phyloP scores from a whole-genome alignment of 2,329 filamentous ascomycete species.

The Drechslerella coelobrocha region DNA sequence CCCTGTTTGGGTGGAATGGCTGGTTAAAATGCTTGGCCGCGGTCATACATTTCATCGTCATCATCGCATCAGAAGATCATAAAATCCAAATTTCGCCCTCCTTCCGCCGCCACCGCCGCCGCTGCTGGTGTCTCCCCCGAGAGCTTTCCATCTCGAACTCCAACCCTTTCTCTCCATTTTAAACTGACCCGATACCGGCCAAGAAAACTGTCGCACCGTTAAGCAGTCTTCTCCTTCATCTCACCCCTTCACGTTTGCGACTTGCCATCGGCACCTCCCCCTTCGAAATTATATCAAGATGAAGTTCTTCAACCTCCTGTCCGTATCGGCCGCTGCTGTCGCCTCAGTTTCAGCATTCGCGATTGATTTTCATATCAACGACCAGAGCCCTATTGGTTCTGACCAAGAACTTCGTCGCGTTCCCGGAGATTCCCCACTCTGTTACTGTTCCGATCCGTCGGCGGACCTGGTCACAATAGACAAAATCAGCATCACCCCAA shows the following conservation, averaged over 20 bases:
- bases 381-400: constrained; percentile 14
- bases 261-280: constrained; percentile 20
- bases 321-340: constrained; percentile 13
- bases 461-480: constrained; percentile 29
- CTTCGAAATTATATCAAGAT: constrained; percentile 12
- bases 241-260: neutral
- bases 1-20: constrained; percentile 19
- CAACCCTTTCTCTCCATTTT: too few relatives aligned
- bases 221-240: neutral
- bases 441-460: constrained; percentile 23
- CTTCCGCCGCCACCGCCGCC: neutral
- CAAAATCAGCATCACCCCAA: constrained; percentile 20
- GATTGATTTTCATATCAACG: constrained; percentile 12
- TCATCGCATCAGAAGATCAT: constrained; percentile 21
- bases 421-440: constrained; percentile 40
- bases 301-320: constrained; percentile 36
- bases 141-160: too few relatives aligned
- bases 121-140: neutral
- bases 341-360: constrained; percentile 25
- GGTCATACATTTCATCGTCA: constrained; percentile 25
- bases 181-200: too few relatives aligned
- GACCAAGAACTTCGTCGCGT: constrained; percentile 1
- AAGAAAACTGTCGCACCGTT: too few relatives aligned
- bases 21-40: constrained; percentile 18
- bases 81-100: constrained; percentile 9